Base-by-base conservation (phyloP, 352 stramenopile genomes). In the Phytophthora niederhauseri region DNA sequence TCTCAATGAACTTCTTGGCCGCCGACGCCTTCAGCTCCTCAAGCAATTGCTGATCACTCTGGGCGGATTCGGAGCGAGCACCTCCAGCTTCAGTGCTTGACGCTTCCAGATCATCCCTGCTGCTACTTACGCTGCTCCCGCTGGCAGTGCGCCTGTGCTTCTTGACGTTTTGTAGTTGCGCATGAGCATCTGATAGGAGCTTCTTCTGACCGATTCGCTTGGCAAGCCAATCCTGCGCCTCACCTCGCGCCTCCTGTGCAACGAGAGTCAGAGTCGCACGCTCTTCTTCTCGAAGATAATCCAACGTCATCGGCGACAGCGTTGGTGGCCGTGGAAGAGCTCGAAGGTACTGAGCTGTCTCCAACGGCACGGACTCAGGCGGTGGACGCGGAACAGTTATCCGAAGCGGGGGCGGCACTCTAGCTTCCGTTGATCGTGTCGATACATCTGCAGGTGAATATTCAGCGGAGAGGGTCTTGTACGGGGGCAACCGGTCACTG, bases 151-250 rank as follows among this genome's bases (percentile, higher is more conserved):
- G 72, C 28, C 72, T 65, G 11, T 91, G 79, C 34, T 76, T 82
- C 36, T 81, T 69, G 22, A 58, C 60, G 26, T 76, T 76, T 46
- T 92, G 84, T 11, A 89, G 54, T 43, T 88, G 81, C 6, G 77
- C 78, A 48, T 84, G 76, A 0, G 86, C 80, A 61, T 94, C 86
- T 3, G 81, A 89, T 0, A 94, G 57, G 12, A 94, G 62, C 50
- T 93, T 93, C 66, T 91, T 91, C 59, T 92, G 82, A 7, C 87
- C 85, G 51, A 87, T 89, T 20, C 85, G 80, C 43, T 95, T 93
- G 4, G 76, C 73, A 11, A 95, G 72, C 87, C 85, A 95, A 36
- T 87, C 82, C 26, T 84, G 76, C 4, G 84, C 87, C 30, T 93
- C 85, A 11, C 65, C 70, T 8, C 82, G 80, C 11, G 87, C 85